Evolutionary conservation across 441 rosid genomes (phyloP), one percentile per base, ranked within the genome.

Genomic region (Croton laevigatus): DNA sequence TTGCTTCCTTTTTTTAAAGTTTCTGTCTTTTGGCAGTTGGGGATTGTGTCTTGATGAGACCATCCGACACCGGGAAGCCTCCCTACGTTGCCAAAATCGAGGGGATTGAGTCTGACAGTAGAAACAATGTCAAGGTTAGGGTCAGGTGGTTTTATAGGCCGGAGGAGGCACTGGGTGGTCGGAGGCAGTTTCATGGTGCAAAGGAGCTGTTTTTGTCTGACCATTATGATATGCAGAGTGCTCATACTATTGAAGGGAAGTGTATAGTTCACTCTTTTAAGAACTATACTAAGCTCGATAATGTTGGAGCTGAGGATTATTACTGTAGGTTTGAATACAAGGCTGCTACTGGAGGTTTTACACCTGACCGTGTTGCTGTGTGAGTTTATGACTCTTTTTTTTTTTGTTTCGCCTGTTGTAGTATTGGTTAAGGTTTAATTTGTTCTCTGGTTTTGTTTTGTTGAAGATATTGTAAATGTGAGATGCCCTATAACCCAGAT

Each of bases 401-500:
- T 22, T 55, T 51, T 78, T 57, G 17, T 14, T 60, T 20, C 52
- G 12, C 13, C 67, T 11, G 37, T 44, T 13, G 20, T 23, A 7
- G 9, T 45, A 3, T 34, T 53, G 42, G 38, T 17, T 70, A 22
- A 37, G 42, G 40, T 51, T 36, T 72, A 7, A 55, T 46, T 45
- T 45, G 62, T 38, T 67, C 63, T 70, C 46, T 20, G n/a, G 20
- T 34, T 60, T 70, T 74, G 34, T 51, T 49, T 37, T 59, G 61
- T 69, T 75, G 66, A 80, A 93, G 98, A 88, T 93, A 93, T 79
- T 93, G 98, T 83, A 91, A 89, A 71, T 89, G 98, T 71, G 97
- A 93, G 84, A 93, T 91, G 98, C 98, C 98, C 0, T 89, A 91
- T 77, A 91, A 93, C 75, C 98, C 97, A 1, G 97, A 91, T 64